Evolutionary conservation across 805 yeast species (phyloP).

Genomic region (Zygosaccharomyces kombuchaensis): DNA sequence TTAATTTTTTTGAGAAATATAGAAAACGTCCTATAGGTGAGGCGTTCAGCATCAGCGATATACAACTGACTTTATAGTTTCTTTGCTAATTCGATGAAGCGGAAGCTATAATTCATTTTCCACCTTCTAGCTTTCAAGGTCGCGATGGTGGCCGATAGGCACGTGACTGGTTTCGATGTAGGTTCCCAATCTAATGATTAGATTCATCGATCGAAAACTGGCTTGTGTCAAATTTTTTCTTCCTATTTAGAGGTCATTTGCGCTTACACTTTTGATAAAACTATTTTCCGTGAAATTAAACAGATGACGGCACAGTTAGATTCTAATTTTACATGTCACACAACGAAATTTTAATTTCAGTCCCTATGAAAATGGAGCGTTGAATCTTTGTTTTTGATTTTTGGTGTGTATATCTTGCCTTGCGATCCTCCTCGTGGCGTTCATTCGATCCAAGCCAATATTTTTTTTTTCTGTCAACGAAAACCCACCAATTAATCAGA

Average conservation of each 20-base stretch:
- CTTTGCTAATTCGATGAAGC: conserved; percentile 37
- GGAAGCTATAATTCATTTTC: conserved; percentile 38
- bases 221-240: too few relatives aligned
- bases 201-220: too few relatives aligned
- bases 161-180: too few relatives aligned
- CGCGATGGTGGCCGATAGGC: conserved; percentile 30
- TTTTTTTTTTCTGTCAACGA: conserved; percentile 62
- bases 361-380: too few relatives aligned
- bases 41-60: conserved; percentile 45
- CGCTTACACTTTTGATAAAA: too few relatives aligned
- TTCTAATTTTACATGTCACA: too few relatives aligned
- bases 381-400: conserved; percentile 33
- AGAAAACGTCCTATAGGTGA: conserved; percentile 40
- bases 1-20: conserved; percentile 40
- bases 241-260: too few relatives aligned
- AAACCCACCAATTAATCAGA: conserved; percentile 55
- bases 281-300: too few relatives aligned
- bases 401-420: conserved; percentile 82
- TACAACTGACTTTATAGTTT: conserved; percentile 42
- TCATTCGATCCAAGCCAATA: conserved; percentile 79
- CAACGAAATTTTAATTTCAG: too few relatives aligned
- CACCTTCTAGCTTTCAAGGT: conserved; percentile 37
- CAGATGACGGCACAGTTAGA: too few relatives aligned
- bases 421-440: conserved; percentile 79
- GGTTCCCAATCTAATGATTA: too few relatives aligned